Conservation (phyloP, 345 rosid species). For the Brassica napus region Da-Ae NC_063438.1:26582501-26583000, state of each 20-base stretch:
- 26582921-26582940: conserved; percentile 51
- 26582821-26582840: not conserved
- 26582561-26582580: conserved; percentile 67
- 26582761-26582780: conserved; percentile 83
- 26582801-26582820: conserved; percentile 17
- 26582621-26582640: conserved; percentile 34
- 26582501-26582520: conserved; percentile 72
- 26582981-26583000: not conserved
- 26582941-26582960: conserved; percentile 49
- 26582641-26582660: conserved; percentile 54
- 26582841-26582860: not conserved
- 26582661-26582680: conserved; percentile 84
- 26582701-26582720: conserved; percentile 67
- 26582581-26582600: conserved; percentile 62
- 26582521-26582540: conserved; percentile 77
- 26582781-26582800: conserved; percentile 87
- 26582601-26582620: conserved; percentile 51
- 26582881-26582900: not conserved
- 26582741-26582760: conserved; percentile 90
- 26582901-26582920: not conserved
- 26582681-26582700: conserved; percentile 71
- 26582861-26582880: not conserved
- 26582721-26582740: conserved; percentile 77
- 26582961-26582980: not conserved
- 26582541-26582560: conserved; percentile 45